Percentiles rank a stretch among this genome's conserved stretches.
Conservation (phyloP, 192 early-diverging fungal genomes). For the Coemansia sp. region DNA sequence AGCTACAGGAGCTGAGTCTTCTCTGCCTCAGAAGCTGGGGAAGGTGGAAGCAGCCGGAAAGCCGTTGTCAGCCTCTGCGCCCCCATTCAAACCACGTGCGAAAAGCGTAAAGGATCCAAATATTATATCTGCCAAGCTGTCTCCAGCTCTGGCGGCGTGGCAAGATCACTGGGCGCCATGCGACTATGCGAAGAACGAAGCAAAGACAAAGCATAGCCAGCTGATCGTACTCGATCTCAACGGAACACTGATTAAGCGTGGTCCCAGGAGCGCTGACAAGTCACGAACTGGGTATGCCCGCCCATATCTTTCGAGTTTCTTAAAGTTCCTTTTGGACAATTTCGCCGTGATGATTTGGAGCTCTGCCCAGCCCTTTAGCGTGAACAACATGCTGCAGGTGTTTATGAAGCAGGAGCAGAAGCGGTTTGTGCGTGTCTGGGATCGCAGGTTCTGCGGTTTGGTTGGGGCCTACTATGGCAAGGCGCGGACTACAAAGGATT, state of each 20-base stretch:
- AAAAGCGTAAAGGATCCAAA: background rate
- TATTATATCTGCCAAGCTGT: conserved; percentile 5
- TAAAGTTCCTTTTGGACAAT: conserved; percentile 56
- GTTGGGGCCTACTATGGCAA: conserved; percentile 48
- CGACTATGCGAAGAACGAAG: conserved; percentile 31
- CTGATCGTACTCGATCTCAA: conserved; percentile 72
- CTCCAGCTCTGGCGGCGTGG: conserved; percentile 8
- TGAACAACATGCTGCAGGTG: conserved; percentile 56
- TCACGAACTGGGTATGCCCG: conserved; percentile 30
- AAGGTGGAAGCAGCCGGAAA: background rate
- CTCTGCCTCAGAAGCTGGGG: background rate
- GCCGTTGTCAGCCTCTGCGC: background rate
- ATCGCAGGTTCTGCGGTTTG: conserved; percentile 53
- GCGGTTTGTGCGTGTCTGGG: conserved; percentile 60
- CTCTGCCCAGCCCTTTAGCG: conserved; percentile 58
- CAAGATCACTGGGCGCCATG: conserved; percentile 11
- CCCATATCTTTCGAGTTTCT: conserved; percentile 56
- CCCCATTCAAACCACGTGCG: background rate
- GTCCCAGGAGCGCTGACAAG: background rate
- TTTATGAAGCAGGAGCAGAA: conserved; percentile 38
- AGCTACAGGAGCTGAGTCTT: background rate
- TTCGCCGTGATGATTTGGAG: conserved; percentile 78
- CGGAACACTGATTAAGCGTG: conserved; percentile 62
- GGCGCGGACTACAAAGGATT: conserved; percentile 59
- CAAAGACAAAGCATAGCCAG: conserved; percentile 27